Percentiles rank a stretch among this genome's conserved stretches.
Evolutionary conservation across 2,329 filamentous ascomycete genomes (phyloP).

Genomic region (Trichoderma lentiforme): DNA sequence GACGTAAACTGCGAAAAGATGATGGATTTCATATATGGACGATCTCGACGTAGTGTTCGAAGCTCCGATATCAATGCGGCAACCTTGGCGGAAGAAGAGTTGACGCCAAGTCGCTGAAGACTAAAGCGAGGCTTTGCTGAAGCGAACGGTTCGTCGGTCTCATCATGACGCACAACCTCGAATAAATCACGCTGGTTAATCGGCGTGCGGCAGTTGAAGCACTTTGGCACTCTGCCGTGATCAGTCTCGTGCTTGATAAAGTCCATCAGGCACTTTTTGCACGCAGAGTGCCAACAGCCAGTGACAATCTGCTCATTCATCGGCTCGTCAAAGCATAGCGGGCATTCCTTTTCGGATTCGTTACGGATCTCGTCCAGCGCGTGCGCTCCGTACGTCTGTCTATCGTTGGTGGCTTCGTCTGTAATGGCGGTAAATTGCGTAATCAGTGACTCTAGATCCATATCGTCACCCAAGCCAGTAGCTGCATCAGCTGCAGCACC

Average conservation of each 20-base stretch:
- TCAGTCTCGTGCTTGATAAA: conserved; percentile 85
- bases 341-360: conserved; percentile 85
- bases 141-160: conserved; percentile 44
- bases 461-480: conserved; percentile 85
- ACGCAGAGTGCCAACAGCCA: conserved; percentile 96
- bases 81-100: conserved; percentile 83
- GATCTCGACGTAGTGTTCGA: conserved; percentile 60
- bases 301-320: conserved; percentile 95
- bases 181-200: conserved; percentile 85
- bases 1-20: conserved; percentile 98
- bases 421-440: conserved; percentile 73
- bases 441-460: conserved; percentile 87
- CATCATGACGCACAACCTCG: conserved; percentile 80
- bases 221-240: conserved; percentile 71
- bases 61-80: conserved; percentile 74
- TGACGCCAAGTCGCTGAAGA: conserved; percentile 57
- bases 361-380: conserved; percentile 88
- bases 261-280: conserved; percentile 85
- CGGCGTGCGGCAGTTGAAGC: conserved; percentile 84
- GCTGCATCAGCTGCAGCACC: conserved; percentile 69
- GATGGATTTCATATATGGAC: conserved; percentile 77
- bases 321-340: conserved; percentile 90
- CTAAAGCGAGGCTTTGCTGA: conserved; percentile 52
- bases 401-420: conserved; percentile 61
- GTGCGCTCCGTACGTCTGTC: conserved; percentile 70